These are phyloP conservation scores for Boletales sp. DNA, from an alignment of 768 basidiomycete genomes.

Conservation along the genomic window DNA sequence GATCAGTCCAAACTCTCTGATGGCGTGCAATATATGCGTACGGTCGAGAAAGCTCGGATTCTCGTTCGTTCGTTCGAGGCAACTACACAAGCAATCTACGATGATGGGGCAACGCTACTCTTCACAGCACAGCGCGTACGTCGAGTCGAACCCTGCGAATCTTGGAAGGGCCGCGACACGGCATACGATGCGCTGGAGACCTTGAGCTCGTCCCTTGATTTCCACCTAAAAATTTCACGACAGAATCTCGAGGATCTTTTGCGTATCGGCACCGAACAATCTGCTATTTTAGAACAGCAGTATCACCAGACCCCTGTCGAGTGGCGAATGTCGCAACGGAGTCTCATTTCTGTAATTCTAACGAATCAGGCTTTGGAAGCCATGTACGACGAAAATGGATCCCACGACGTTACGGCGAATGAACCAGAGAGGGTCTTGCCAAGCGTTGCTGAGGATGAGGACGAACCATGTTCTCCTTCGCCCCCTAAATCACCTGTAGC, in stretches of 20 bases:
- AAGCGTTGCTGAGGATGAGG: slow-evolving; percentile 9
- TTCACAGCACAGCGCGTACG: slow-evolving; percentile 35
- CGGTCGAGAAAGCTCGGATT: slow-evolving; percentile 43
- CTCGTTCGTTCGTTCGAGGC: slow-evolving; percentile 48
- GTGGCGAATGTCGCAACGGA: slow-evolving; percentile 44
- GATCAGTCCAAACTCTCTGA: slow-evolving; percentile 29
- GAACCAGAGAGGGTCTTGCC: slow-evolving; percentile 10
- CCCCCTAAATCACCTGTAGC: background rate
- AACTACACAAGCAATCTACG: slow-evolving; percentile 47
- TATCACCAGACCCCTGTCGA: slow-evolving; percentile 41
- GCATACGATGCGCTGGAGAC: slow-evolving; percentile 29
- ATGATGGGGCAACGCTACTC: slow-evolving; percentile 43
- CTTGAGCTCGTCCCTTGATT: slow-evolving; percentile 28
- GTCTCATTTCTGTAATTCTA: slow-evolving; percentile 29
- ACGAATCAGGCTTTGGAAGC: slow-evolving; percentile 17
- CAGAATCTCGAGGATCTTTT: slow-evolving; percentile 39
- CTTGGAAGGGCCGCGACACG: slow-evolving; percentile 18
- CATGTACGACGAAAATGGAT: slow-evolving; percentile 11
- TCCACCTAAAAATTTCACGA: slow-evolving; percentile 33
- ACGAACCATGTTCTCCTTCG: background rate
- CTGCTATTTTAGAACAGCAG: slow-evolving; percentile 30
- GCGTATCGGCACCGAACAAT: slow-evolving; percentile 38
- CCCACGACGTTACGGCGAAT: slow-evolving; percentile 6
- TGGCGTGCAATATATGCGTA: slow-evolving; percentile 37
- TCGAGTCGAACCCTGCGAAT: slow-evolving; percentile 23